Evolutionary conservation across 768 basidiomycete species (phyloP).

Genomic region (Cyclocybe cylindracea): DNA sequence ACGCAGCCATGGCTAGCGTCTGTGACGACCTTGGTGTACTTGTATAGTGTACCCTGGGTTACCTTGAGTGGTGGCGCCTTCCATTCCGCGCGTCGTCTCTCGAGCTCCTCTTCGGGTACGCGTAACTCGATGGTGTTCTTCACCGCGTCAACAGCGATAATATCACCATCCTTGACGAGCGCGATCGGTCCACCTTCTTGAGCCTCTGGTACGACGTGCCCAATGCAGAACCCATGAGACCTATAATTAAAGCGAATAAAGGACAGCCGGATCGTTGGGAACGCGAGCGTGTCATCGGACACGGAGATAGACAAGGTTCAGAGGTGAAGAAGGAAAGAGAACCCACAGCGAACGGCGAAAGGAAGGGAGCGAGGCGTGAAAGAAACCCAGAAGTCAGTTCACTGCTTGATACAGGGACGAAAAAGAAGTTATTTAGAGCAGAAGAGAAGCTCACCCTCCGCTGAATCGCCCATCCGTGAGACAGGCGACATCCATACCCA

Average conservation of each 20-base stretch:
- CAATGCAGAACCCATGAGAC: slow-evolving; percentile 95
- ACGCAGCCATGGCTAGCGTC: slow-evolving; percentile 95
- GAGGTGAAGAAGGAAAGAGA: too few relatives aligned
- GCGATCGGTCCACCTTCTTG: slow-evolving; percentile 94
- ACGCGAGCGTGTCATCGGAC: too few relatives aligned
- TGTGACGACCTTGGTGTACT: slow-evolving; percentile 84
- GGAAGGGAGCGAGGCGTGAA: neutral
- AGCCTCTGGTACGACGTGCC: slow-evolving; percentile 96
- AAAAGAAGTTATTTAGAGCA: slow-evolving; percentile 8
- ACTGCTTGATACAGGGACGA: neutral
- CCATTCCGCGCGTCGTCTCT: slow-evolving; percentile 71
- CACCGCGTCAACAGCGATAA: slow-evolving; percentile 86
- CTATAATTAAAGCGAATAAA: slow-evolving; percentile 36
- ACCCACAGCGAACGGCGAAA: too few relatives aligned
- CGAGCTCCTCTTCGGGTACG: slow-evolving; percentile 80
- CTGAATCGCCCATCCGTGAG: slow-evolving; percentile 98
- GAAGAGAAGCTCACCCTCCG: slow-evolving; percentile 73
- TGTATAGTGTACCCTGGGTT: slow-evolving; percentile 79
- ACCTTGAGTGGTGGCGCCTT: slow-evolving; percentile 85
- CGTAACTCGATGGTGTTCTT: slow-evolving; percentile 80
- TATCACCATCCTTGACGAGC: slow-evolving; percentile 84
- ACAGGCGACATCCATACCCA: slow-evolving; percentile 95
- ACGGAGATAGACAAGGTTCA: too few relatives aligned
- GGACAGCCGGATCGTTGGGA: too few relatives aligned
- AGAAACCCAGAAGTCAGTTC: slow-evolving; percentile 7